phyloP scores from a whole-genome alignment of 306 rosid species.

The Arachis hypogaea region DNA sequence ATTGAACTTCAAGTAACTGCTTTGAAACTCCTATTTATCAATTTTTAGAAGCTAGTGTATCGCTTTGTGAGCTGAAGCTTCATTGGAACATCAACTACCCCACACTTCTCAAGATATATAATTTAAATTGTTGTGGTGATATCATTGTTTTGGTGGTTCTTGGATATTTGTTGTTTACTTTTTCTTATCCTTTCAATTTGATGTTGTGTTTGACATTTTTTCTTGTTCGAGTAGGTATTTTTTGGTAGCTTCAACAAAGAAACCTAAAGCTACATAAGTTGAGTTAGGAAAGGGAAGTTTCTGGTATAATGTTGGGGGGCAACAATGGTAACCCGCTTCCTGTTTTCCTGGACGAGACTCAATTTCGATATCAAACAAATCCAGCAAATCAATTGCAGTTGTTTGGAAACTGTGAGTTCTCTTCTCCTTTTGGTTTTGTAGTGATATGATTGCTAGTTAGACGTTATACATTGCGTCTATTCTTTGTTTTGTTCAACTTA shows the following conservation, averaged over 20 bases:
- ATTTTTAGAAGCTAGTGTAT: not conserved
- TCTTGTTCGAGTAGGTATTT: conserved; percentile 43
- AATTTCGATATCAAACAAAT: conserved; percentile 60
- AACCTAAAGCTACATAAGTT: conserved; percentile 30
- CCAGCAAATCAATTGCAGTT: conserved; percentile 79
- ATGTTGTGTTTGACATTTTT: not conserved
- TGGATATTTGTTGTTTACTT: conserved; percentile 14
- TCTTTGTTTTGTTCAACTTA: conserved; percentile 22
- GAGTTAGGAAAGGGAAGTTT: conserved; percentile 28
- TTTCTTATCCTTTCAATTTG: conserved; percentile 19
- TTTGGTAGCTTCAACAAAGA: conserved; percentile 22
- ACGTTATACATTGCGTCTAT: conserved; percentile 8
- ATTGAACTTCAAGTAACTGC: not conserved
- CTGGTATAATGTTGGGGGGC: conserved; percentile 71
- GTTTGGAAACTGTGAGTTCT: conserved; percentile 75
- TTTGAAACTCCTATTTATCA: not conserved
- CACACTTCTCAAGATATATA: not conserved
- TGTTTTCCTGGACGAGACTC: conserved; percentile 66
- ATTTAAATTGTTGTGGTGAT: conserved; percentile 9
- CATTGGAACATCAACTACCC: not conserved
- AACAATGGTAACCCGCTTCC: conserved; percentile 79
- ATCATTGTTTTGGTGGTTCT: not conserved
- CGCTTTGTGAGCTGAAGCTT: not conserved
- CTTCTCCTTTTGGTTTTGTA: conserved; percentile 24
- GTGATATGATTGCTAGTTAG: not conserved